Conservation (phyloP, 2,329 filamentous ascomycete genomes). For the Talaromyces sp. region DNA sequence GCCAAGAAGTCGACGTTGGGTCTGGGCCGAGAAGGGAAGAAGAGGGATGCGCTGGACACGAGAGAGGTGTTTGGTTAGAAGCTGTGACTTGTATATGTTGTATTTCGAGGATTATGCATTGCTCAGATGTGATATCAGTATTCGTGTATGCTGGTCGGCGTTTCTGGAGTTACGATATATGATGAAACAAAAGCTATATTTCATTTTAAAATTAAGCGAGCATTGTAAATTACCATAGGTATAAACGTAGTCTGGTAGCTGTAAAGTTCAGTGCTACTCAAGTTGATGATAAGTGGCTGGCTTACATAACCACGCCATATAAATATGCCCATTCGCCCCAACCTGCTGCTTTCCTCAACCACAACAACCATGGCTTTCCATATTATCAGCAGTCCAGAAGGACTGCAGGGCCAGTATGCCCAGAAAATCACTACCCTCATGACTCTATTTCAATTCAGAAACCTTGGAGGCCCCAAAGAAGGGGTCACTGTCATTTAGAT, state of each 20-base stretch:
- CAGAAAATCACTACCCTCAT: background rate
- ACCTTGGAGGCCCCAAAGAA: constrained; percentile 24
- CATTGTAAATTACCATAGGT: background rate
- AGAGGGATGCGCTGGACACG: constrained; percentile 59
- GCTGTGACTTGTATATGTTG: constrained; percentile 15
- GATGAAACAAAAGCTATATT: background rate
- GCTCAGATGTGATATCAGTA: constrained; percentile 23
- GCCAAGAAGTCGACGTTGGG: constrained; percentile 73
- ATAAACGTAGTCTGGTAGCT: background rate
- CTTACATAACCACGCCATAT: constrained; percentile 8
- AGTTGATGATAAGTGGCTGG: background rate
- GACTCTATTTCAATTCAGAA: constrained; percentile 1
- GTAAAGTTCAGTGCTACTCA: too few relatives aligned
- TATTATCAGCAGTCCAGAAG: constrained; percentile 12
- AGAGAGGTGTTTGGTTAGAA: constrained; percentile 58
- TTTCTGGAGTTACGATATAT: background rate
- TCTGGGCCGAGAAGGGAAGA: constrained; percentile 44
- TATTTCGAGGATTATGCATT: constrained; percentile 17
- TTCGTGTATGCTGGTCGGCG: background rate
- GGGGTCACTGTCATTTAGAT: constrained; percentile 25
- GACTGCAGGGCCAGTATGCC: constrained; percentile 11
- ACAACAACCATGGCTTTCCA: constrained; percentile 8
- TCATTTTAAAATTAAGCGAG: background rate
- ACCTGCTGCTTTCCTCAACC: background rate
- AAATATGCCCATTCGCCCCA: background rate